Evolutionary conservation across 306 rosid genomes (phyloP).

Genomic region (Vigna radiata): DNA sequence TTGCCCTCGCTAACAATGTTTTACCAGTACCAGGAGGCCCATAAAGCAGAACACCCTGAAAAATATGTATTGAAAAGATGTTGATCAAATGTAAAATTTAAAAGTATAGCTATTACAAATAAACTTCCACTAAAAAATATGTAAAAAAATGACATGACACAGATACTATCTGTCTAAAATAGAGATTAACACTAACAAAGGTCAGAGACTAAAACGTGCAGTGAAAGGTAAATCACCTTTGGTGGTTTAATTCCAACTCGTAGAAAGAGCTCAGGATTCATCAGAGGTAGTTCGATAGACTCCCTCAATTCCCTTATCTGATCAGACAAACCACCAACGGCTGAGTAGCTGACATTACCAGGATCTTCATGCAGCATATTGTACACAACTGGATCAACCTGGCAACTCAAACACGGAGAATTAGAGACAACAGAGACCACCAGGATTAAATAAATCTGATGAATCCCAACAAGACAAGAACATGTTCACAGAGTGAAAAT

Average conservation of each 20-base stretch:
- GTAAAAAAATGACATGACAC: not conserved
- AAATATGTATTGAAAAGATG: constrained; percentile 33
- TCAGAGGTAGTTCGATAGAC: constrained; percentile 90
- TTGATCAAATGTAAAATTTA: constrained; percentile 33
- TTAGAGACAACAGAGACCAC: constrained; percentile 28
- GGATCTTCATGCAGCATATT: constrained; percentile 99
- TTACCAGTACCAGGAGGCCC: constrained; percentile 99
- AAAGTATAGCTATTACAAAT: constrained; percentile 18
- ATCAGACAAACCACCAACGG: constrained; percentile 97
- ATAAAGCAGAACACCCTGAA: constrained; percentile 95
- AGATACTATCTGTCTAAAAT: not conserved
- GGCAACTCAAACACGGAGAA: constrained; percentile 34
- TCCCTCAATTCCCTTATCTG: constrained; percentile 98
- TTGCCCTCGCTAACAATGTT: constrained; percentile 94
- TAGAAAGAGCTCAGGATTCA: constrained; percentile 95
- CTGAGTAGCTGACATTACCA: constrained; percentile 97
- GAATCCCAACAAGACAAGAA: not conserved
- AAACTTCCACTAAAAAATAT: not conserved
- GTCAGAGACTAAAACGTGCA: constrained; percentile 12
- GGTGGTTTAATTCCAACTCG: constrained; percentile 99
- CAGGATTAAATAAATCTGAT: constrained; percentile 10
- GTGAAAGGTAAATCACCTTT: constrained; percentile 61
- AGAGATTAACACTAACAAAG: not conserved
- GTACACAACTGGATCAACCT: constrained; percentile 96
- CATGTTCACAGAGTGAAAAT: constrained; percentile 32